Evolutionary conservation across 805 yeast genomes (phyloP), one percentile per base, ranked within the genome.

Genomic region (Lachancea waltii): DNA sequence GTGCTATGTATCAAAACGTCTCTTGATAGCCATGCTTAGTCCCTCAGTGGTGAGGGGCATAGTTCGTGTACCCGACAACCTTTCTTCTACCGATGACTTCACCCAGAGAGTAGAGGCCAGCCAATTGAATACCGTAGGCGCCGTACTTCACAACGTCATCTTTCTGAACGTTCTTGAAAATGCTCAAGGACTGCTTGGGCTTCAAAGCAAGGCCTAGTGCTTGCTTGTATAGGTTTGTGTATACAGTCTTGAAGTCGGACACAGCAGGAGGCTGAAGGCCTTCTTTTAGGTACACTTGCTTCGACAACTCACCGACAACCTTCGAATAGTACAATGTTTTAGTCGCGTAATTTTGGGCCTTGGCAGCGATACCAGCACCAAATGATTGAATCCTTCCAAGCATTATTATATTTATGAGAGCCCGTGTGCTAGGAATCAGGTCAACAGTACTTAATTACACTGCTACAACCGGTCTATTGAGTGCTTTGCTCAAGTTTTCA

Each of bases 41-140:
- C 27, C 16, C 23, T 22, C 48, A 47, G 40, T 57, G 63, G 44
- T 60, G 60, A 41, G 64, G 54, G 46, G 63, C 52, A 47, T 64
- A 42, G 63, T 53, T 65, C 45, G 62, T 73, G 76, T 92, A 90
- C 51, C 97, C 96, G 58, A 87, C 84, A 44, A 92, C 54, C 57
- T 84, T 78, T 73, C 97, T 83, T 74, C 97, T 86, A 59, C 98
- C 98, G 58, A 92, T 73, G 52, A 89, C 78, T 74, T 92, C 98
- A 62, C 98, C 98, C 33, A 90, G 72, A 19, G 97, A 78, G 68
- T 87, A 92, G 62, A 89, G 74, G 48, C 97, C 98, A 49, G 85
- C 70, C 40, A 90, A 67, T 69, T 92, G 98, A 51, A 87, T 67
- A 50, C 78, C 79, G 66, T 77, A 79, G 26, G 89, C 81, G 53